phyloP scores from a whole-genome alignment of 169 alveolate species.

The Eimeria necatrix region DNA sequence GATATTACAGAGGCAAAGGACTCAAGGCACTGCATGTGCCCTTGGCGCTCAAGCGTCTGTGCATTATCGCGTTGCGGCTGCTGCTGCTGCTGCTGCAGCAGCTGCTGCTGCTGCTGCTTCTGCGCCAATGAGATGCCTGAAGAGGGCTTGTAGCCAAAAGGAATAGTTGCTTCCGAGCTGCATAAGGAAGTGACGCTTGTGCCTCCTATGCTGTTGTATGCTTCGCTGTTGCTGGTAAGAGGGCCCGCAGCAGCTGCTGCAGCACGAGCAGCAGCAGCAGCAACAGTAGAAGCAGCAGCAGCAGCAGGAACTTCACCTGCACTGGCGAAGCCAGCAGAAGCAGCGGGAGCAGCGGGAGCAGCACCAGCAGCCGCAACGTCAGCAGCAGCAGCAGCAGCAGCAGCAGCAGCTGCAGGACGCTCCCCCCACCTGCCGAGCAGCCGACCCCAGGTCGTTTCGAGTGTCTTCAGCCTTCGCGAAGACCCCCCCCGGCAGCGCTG shows the following conservation, averaged over 20 bases:
- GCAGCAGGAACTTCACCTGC: too few relatives aligned
- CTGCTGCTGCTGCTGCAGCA: constrained; percentile 11
- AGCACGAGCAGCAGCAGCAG: constrained; percentile 18
- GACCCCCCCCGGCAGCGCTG: not conserved
- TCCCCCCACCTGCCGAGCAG: constrained; percentile 61
- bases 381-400: too few relatives aligned
- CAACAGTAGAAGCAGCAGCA: not conserved
- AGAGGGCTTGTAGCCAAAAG: not conserved
- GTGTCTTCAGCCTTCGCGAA: not conserved
- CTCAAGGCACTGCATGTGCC: not conserved
- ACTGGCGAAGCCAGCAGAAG: too few relatives aligned
- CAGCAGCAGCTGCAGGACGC: constrained; percentile 8
- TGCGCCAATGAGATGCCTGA: not conserved
- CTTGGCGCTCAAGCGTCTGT: not conserved
- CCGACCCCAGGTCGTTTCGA: not conserved
- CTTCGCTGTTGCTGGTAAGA: not conserved
- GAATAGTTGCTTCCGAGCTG: not conserved
- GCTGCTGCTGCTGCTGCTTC: constrained; percentile 7
- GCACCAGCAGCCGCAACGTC: too few relatives aligned
- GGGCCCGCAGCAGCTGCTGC: not conserved
- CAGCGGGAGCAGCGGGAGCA: too few relatives aligned
- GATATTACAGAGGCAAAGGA: constrained; percentile 22
- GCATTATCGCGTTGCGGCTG: not conserved
- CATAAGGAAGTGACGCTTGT: not conserved
- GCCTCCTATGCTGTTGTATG: constrained; percentile 6